These are phyloP conservation scores for Globisporangium iwayamae DNA, from an alignment of 352 stramenopile genomes.

Conservation along the genomic window DNA sequence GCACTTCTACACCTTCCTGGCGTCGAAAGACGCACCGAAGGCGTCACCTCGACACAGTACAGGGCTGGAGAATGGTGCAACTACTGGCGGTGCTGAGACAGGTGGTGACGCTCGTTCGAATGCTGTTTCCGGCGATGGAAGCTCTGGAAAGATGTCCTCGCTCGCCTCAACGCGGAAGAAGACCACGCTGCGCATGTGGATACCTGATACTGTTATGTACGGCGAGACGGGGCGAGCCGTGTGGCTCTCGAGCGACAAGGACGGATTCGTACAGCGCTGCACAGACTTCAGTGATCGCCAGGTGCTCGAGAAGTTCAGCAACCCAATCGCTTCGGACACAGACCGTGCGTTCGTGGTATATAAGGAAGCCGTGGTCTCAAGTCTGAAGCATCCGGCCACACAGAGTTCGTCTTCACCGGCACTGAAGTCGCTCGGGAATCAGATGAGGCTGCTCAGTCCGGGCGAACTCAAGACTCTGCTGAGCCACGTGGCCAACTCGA, in stretches of 20 bases:
- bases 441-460: constrained; percentile 58
- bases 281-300: constrained; percentile 71
- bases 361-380: constrained; percentile 54
- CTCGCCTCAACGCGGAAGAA: constrained; percentile 15
- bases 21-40: constrained; percentile 33
- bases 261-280: constrained; percentile 58
- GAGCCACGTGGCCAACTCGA: constrained; percentile 52
- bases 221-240: constrained; percentile 65
- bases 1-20: constrained; percentile 81
- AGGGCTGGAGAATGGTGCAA: neutral
- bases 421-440: constrained; percentile 49
- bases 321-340: constrained; percentile 25
- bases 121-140: neutral
- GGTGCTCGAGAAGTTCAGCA: constrained; percentile 66
- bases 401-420: neutral
- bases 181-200: constrained; percentile 48
- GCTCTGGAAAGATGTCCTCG: neutral
- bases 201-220: constrained; percentile 81
- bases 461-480: constrained; percentile 67
- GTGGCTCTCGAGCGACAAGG: constrained; percentile 69
- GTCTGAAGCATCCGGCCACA: constrained; percentile 11
- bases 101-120: neutral
- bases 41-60: neutral
- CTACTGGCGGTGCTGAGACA: neutral
- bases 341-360: constrained; percentile 54